phyloP scores from a whole-genome alignment of 768 basidiomycete species.

The Leucocoprinus birnbaumii region DNA sequence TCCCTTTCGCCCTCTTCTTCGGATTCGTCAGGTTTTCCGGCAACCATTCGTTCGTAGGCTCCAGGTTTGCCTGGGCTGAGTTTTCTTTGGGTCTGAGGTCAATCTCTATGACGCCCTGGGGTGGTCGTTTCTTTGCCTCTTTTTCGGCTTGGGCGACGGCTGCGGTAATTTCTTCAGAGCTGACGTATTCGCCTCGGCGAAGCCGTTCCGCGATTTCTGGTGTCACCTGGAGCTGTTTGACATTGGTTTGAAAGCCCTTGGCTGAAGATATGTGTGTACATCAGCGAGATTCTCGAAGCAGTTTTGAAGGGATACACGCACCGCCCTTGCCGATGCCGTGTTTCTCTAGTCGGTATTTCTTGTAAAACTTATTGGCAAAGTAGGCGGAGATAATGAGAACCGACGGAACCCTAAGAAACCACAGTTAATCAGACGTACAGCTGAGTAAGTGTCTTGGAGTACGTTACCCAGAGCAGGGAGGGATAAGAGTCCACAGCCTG shows the following conservation, averaged over 20 bases:
- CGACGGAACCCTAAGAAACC: conserved; percentile 36
- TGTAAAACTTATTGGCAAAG: conserved; percentile 47
- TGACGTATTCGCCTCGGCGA: conserved; percentile 48
- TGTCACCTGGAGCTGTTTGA: conserved; percentile 45
- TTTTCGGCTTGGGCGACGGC: conserved; percentile 41
- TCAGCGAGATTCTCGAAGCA: background rate
- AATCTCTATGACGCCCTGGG: conserved; percentile 21
- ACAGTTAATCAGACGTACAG: background rate
- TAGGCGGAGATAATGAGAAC: conserved; percentile 42
- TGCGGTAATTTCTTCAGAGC: conserved; percentile 48
- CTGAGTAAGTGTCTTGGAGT: conserved; percentile 17
- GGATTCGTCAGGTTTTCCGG: conserved; percentile 44
- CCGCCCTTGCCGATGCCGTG: conserved; percentile 59
- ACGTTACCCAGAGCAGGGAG: conserved; percentile 46
- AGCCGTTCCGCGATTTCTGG: conserved; percentile 55
- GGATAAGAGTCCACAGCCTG: conserved; percentile 27
- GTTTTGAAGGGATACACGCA: conserved; percentile 19
- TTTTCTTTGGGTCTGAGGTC: conserved; percentile 18
- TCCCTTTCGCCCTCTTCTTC: conserved; percentile 38
- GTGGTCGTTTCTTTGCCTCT: conserved; percentile 13
- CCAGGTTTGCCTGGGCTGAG: conserved; percentile 12
- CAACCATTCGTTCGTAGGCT: conserved; percentile 46
- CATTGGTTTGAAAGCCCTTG: conserved; percentile 54
- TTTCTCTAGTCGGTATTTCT: conserved; percentile 38
- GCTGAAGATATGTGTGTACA: conserved; percentile 28